A percentile compares a stretch with the other conserved stretches of the same genome.
Conservation (phyloP, 495 filamentous ascomycete genomes). For the Oidiodendron maius region DNA sequence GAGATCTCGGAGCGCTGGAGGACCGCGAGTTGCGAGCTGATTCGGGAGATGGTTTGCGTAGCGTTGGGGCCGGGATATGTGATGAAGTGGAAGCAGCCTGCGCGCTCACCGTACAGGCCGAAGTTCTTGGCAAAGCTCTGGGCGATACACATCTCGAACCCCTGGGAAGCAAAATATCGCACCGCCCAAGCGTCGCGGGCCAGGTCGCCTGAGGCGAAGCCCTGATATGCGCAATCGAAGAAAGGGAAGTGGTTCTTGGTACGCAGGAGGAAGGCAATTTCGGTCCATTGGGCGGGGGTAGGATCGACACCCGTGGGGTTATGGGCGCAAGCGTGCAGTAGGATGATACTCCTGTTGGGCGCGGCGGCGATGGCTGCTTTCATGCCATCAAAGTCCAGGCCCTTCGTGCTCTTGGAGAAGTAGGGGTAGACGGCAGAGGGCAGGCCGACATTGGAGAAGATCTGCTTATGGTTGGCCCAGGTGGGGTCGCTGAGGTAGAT, state of each 20-base stretch:
- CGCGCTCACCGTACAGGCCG: conserved; percentile 93
- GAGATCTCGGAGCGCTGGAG: conserved; percentile 95
- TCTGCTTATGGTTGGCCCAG: conserved; percentile 98
- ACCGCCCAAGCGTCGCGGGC: conserved; percentile 82
- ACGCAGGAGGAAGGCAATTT: conserved; percentile 71
- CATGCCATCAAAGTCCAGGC: conserved; percentile 90
- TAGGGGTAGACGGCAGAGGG: conserved; percentile 84
- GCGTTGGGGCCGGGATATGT: conserved; percentile 66
- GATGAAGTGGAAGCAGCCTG: conserved; percentile 94
- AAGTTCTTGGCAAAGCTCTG: conserved; percentile 99
- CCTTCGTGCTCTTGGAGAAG: conserved; percentile 79
- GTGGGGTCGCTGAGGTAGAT: conserved; percentile 92
- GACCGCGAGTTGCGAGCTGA: conserved; percentile 87
- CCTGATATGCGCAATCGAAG: conserved; percentile 98
- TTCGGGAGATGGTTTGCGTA: conserved; percentile 50
- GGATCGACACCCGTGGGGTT: conserved; percentile 98
- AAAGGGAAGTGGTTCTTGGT: conserved; percentile 87
- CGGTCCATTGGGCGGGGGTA: conserved; percentile 87
- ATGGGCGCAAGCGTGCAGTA: conserved; percentile 95
- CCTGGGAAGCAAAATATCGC: conserved; percentile 86
- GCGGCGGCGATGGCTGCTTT: conserved; percentile 59
- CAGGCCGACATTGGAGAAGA: conserved; percentile 88
- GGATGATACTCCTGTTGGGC: conserved; percentile 72
- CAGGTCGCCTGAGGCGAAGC: conserved; percentile 91
- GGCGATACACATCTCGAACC: conserved; percentile 92